Conservation (phyloP, 106 monocot species). For the Dioscorea alata region DNA sequence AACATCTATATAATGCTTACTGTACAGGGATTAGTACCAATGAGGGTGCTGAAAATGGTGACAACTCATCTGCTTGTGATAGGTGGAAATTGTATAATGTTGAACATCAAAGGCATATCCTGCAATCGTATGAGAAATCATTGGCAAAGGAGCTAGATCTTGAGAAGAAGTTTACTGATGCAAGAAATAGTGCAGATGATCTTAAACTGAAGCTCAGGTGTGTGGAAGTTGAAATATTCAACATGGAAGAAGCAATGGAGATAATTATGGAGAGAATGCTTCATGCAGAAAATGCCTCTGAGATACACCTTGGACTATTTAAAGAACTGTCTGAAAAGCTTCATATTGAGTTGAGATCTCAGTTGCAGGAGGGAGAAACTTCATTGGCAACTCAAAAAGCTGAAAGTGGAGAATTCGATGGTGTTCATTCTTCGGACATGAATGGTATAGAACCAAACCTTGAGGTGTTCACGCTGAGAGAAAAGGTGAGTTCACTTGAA, state of each 20-base stretch:
- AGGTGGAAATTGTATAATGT: slow-evolving; percentile 38
- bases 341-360: slow-evolving; percentile 30
- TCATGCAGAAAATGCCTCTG: slow-evolving; percentile 69
- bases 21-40: slow-evolving; percentile 35
- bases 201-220: slow-evolving; percentile 50
- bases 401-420: background rate
- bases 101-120: slow-evolving; percentile 55
- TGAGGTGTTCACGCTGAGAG: slow-evolving; percentile 20
- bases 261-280: slow-evolving; percentile 34
- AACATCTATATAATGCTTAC: slow-evolving; percentile 15
- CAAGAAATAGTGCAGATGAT: slow-evolving; percentile 43
- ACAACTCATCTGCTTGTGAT: slow-evolving; percentile 12
- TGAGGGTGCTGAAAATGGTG: slow-evolving; percentile 26
- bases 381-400: slow-evolving; percentile 7
- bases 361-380: slow-evolving; percentile 28
- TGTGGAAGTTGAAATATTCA: slow-evolving; percentile 35
- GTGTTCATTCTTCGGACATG: slow-evolving; percentile 2
- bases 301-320: slow-evolving; percentile 42
- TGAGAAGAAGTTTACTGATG: slow-evolving; percentile 61
- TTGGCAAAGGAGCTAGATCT: slow-evolving; percentile 87
- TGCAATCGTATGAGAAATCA: slow-evolving; percentile 87
- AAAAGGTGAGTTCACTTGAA: slow-evolving; percentile 40
- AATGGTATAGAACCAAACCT: slow-evolving; percentile 23
- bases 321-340: slow-evolving; percentile 46
- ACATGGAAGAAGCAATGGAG: slow-evolving; percentile 52